Percentiles rank a stretch among this genome's conserved stretches.
Evolutionary conservation across 2,329 filamentous ascomycete species (phyloP).

Genomic region (Fusarium siculi): DNA sequence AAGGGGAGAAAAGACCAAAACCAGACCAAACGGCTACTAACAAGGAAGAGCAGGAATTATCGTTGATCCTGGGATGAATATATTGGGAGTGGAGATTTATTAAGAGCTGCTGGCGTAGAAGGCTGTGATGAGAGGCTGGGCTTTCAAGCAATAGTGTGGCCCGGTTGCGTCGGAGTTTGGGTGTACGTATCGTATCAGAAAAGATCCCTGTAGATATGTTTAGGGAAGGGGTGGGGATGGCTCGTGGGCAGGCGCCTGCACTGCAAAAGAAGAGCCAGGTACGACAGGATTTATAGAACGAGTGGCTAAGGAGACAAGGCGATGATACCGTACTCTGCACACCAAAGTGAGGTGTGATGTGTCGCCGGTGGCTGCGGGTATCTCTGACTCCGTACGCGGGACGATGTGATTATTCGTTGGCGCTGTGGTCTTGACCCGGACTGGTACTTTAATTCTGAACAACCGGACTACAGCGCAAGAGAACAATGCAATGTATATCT

Average conservation of each 20-base stretch:
- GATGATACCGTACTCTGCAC: conserved; percentile 21
- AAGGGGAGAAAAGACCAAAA: too few relatives aligned
- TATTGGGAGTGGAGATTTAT: conserved; percentile 46
- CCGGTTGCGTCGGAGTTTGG: conserved; percentile 43
- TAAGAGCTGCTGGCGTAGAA: conserved; percentile 29
- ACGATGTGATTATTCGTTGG: conserved; percentile 26
- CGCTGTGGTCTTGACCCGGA: conserved; percentile 18
- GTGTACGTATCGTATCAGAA: conserved; percentile 34
- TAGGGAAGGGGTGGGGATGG: conserved; percentile 30
- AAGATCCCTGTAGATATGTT: conserved; percentile 15
- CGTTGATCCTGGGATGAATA: conserved; percentile 40
- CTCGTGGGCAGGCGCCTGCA: conserved; percentile 29
- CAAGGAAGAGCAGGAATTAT: conserved; percentile 42
- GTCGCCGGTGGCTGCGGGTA: conserved; percentile 10
- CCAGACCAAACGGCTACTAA: conserved; percentile 41
- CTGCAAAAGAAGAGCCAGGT: conserved; percentile 27
- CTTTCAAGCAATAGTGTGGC: conserved; percentile 32
- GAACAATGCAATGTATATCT: conserved; percentile 12
- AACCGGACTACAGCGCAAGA: conserved; percentile 31
- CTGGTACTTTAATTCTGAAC: conserved; percentile 14
- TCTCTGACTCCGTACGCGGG: conserved; percentile 24
- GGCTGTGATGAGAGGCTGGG: conserved; percentile 42
- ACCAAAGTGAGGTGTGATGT: conserved; percentile 22
- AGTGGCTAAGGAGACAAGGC: conserved; percentile 24
- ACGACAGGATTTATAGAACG: conserved; percentile 12